Conservation (phyloP, 176 grass and related monocot genomes). For the Musa itinerans region DNA sequence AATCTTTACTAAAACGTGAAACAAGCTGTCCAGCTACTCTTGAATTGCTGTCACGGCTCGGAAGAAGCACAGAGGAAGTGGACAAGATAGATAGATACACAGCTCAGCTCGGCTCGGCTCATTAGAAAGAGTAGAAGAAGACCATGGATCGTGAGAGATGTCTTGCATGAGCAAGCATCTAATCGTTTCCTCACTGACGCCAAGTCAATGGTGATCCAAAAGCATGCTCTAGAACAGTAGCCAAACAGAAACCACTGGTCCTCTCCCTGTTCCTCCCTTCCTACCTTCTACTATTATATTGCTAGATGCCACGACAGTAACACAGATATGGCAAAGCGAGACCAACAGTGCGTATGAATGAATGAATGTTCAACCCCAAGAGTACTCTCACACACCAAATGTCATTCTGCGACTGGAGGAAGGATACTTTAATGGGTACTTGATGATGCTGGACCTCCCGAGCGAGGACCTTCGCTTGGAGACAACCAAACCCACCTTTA, state of each 20-base stretch:
- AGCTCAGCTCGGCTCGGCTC: constrained; percentile 11
- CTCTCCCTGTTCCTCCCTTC: neutral
- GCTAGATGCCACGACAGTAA: neutral
- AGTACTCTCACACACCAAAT: neutral
- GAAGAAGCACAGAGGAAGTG: neutral
- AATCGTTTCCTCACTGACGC: neutral
- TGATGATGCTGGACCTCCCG: neutral
- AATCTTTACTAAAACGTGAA: too few species aligned
- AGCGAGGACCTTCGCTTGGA: neutral
- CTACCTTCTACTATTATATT: neutral
- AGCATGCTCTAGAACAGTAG: neutral
- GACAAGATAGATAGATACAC: constrained; percentile 17
- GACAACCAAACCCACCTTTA: constrained; percentile 1
- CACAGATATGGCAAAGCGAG: neutral
- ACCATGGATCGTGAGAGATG: neutral
- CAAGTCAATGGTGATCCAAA: neutral
- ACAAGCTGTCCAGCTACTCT: too few species aligned
- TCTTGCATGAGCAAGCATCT: neutral
- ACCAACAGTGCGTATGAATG: neutral
- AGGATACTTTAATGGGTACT: constrained; percentile 4
- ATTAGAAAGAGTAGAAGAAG: neutral
- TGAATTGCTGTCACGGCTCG: too few species aligned
- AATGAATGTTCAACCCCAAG: too few species aligned
- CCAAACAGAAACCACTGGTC: constrained; percentile 11
- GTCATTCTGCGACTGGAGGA: neutral